Base-by-base conservation (phyloP, 2,329 filamentous ascomycete genomes). In the Calonectria hongkongensis region DNA sequence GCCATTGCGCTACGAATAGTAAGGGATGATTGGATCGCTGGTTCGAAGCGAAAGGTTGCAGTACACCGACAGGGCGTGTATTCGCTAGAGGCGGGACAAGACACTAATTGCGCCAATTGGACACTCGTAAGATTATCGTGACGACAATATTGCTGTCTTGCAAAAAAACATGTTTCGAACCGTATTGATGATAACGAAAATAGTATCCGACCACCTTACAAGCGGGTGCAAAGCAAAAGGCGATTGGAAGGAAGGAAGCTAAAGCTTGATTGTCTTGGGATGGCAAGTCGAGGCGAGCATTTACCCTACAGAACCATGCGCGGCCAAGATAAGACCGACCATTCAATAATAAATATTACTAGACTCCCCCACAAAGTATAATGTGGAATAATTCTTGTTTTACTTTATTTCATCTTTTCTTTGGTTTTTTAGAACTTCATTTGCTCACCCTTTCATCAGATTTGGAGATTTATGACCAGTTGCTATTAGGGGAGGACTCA, bases 211-310 rank as follows among this genome's bases (percentile, higher is more conserved):
- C n/a, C 36, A 21, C 41, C 4, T 2, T 21, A 15, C 7, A n/a
- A 58, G n/a, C 33, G 16, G n/a, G 27, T 27, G 21, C 1, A 27
- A 15, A 39, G 9, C 12, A 25, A 58, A 58, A 5, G 12, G 16
- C 41, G 33, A 41, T 58, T 39, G n/a, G n/a, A 18, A 7, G 13
- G 16, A 8, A 18, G 33, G 54, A 58, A 58, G 33, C 54, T 58
- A 33, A 30, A 58, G 54, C 54, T 21, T 25, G 12, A 8, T 41
- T 41, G 54, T 58, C 54, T 58, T 58, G 54, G 54, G 54, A 58
- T 58, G 54, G 54, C 8, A 58, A 33, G 30, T 58, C 54, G 54
- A 39, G 54, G 10, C 54, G 54, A 21, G 8, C 33, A 21, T 27
- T 58, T 58, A 41, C 54, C 33, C 54, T 58, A 41, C n/a, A 56